phyloP scores from a whole-genome alignment of 306 rosid species.

The Malus asiatica region DNA sequence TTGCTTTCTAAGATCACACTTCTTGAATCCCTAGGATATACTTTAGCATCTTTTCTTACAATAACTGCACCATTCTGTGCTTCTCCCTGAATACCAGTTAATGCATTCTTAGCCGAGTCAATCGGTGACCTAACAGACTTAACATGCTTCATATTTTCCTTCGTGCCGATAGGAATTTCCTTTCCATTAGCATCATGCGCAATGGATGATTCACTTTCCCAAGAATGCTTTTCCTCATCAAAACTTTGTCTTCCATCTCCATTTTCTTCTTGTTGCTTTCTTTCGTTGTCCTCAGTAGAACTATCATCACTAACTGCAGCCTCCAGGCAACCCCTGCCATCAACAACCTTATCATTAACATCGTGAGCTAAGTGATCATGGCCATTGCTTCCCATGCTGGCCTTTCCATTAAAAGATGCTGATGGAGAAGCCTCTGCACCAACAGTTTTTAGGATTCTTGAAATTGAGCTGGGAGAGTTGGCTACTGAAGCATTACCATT shows the following conservation, averaged over 20 bases:
- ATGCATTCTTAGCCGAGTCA: slow-evolving; percentile 50
- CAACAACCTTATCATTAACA: slow-evolving; percentile 19
- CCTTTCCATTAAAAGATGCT: slow-evolving; percentile 23
- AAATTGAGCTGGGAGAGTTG: slow-evolving; percentile 33
- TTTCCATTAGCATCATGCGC: slow-evolving; percentile 24
- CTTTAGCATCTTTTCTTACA: slow-evolving; percentile 61
- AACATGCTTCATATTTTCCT: slow-evolving; percentile 43
- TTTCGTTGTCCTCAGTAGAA: slow-evolving; percentile 29
- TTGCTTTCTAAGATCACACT: slow-evolving; percentile 54
- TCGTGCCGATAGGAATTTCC: slow-evolving; percentile 24
- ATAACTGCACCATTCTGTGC: slow-evolving; percentile 37
- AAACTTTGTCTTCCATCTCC: slow-evolving; percentile 18
- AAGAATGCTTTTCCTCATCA: slow-evolving; percentile 24
- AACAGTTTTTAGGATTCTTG: slow-evolving; percentile 25
- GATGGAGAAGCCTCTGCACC: slow-evolving; percentile 38
- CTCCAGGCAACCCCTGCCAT: slow-evolving; percentile 18
- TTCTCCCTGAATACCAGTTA: slow-evolving; percentile 39
- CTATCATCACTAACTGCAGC: slow-evolving; percentile 22
- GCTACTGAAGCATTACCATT: slow-evolving; percentile 34
- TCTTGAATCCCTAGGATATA: slow-evolving; percentile 67
- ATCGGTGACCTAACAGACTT: slow-evolving; percentile 78
- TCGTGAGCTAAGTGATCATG: slow-evolving; percentile 24
- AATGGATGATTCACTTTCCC: slow-evolving; percentile 34
- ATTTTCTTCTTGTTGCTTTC: slow-evolving; percentile 14
- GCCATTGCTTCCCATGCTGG: slow-evolving; percentile 29